Base-by-base conservation (phyloP, 495 filamentous ascomycete species). In the Podospora conica region DNA sequence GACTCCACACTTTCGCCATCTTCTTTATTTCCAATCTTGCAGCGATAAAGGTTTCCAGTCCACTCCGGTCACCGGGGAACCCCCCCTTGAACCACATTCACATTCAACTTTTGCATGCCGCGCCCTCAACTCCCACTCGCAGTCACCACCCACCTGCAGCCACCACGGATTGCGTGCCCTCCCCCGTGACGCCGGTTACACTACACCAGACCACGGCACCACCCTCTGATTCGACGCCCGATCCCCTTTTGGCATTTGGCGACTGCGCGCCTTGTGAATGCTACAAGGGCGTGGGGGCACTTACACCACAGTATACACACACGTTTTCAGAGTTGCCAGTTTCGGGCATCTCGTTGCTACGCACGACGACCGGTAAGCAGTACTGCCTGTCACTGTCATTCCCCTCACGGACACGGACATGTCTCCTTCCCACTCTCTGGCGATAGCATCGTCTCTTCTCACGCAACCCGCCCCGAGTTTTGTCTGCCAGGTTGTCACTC, bases 111-210 rank as follows among this genome's bases (percentile, higher is more conserved):
- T 48, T n/a, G 40, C 40, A 48, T n/a, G 40, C 18, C 40, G 40
- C 40, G 40, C n/a, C 22, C 23, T 23, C 55, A 22, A 21, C 21
- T 22, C 22, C 54, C 60, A 53, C 53, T 22, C 21, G 60, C 48
- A 29, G 20, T 23, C 48, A 23, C 21, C 22, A 58, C 18, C 33
- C 71, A 72, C 63, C 70, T 53, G 61, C 56, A 67, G 53, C 60
- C 20, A n/a, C 28, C 62, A 48, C 58, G 63, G 70, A 71, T 75
- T 70, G 72, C 74, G 70, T 75, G 74, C 72, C 53, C 18, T 48
- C 40, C 40, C 71, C 58, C 56, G 70, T 74, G 70, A 70, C 73
- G 71, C 68, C 73, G 72, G 69, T 63, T 63, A 65, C 68, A 61
- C 68, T 8, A 68, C 61, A 9, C 23, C 25, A 23, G 27, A 31